Evolutionary conservation across 257 asterid species (phyloP).

Genomic region (Penstemon newberryi): DNA sequence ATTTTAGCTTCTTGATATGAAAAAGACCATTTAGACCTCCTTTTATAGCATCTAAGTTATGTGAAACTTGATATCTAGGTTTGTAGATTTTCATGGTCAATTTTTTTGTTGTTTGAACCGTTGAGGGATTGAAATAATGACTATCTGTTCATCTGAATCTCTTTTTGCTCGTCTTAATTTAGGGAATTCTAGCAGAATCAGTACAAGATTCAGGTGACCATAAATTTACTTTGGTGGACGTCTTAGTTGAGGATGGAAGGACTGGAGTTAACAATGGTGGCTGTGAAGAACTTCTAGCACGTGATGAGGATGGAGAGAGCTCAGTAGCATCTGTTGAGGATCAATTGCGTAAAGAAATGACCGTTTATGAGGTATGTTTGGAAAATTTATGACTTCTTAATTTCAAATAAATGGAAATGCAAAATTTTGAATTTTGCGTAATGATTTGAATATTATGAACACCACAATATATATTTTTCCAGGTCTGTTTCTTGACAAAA

Average conservation of each 20-base stretch:
- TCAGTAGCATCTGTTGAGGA: constrained; percentile 93
- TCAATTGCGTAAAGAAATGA: constrained; percentile 91
- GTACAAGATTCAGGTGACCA: constrained; percentile 54
- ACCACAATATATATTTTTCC: no score
- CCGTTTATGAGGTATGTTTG: constrained; percentile 75
- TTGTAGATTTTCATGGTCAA: background rate
- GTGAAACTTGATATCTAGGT: background rate
- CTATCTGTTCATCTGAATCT: constrained; percentile 13
- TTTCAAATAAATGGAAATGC: background rate
- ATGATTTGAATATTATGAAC: no score
- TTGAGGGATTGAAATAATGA: background rate
- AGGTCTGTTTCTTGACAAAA: no score
- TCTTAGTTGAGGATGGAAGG: constrained; percentile 60
- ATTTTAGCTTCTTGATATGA: constrained; percentile 14
- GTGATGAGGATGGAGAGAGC: constrained; percentile 84
- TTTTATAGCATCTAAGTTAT: background rate
- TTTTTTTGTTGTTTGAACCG: constrained; percentile 2
- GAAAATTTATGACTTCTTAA: background rate
- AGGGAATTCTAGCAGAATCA: constrained; percentile 89
- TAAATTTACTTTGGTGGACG: constrained; percentile 67
- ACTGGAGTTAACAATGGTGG: constrained; percentile 51
- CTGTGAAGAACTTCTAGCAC: constrained; percentile 75
- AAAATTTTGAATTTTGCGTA: background rate
- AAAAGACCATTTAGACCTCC: background rate
- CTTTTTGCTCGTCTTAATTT: constrained; percentile 30